Evolutionary conservation across 2,329 filamentous ascomycete species (phyloP).

Genomic region (Venturia oleaginea): DNA sequence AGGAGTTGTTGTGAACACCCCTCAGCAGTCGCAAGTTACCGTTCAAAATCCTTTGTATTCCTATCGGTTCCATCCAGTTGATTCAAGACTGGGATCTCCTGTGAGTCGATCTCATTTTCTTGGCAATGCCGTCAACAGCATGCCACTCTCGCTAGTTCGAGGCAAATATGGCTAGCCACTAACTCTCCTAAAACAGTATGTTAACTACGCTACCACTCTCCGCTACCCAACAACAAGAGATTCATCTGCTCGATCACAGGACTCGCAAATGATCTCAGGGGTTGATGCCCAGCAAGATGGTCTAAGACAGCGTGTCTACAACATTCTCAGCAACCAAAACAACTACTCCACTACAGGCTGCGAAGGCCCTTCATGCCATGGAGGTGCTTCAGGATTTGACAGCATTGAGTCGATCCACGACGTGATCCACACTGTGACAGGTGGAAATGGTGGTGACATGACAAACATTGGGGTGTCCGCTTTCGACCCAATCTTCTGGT

Average conservation of each 20-base stretch:
- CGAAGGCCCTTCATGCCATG: conserved; percentile 47
- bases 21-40: conserved; percentile 22
- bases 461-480: conserved; percentile 51
- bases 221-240: conserved; percentile 32
- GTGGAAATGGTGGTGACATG: conserved; percentile 29
- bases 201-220: conserved; percentile 40
- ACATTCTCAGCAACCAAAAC: conserved; percentile 57
- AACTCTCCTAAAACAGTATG: background rate
- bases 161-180: background rate
- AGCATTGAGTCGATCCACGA: conserved; percentile 46
- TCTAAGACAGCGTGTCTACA: conserved; percentile 48
- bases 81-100: conserved; percentile 50
- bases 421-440: conserved; percentile 44
- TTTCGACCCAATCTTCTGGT: conserved; percentile 71
- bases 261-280: conserved; percentile 41
- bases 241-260: conserved; percentile 42
- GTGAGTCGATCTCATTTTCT: conserved; percentile 36
- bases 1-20: conserved; percentile 30
- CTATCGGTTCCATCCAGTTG: conserved; percentile 43
- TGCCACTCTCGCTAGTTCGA: too few species aligned
- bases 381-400: conserved; percentile 39
- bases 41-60: conserved; percentile 39
- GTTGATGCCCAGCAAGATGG: conserved; percentile 28
- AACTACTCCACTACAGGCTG: conserved; percentile 63
- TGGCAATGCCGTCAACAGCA: background rate